Evolutionary conservation across 805 yeast genomes (phyloP).

Genomic region (Monosporozyma unispora): DNA sequence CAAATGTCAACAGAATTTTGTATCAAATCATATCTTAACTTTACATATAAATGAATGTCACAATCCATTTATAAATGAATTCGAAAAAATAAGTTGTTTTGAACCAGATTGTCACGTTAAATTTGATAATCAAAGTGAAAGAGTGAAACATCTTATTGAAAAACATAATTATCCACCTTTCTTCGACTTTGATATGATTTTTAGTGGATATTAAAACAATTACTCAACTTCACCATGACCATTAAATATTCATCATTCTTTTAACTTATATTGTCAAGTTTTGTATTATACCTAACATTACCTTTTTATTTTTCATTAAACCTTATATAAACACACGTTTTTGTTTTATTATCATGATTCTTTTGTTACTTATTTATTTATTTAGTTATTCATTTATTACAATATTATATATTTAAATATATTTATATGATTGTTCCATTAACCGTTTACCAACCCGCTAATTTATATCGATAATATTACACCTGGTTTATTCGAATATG

Average conservation of each 20-base stretch:
- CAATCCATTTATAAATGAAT: slow-evolving; percentile 37
- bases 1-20: slow-evolving; percentile 35
- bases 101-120: slow-evolving; percentile 33
- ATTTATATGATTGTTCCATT: neutral
- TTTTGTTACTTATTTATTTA: too few relatives aligned
- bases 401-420: neutral
- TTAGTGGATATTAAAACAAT: slow-evolving; percentile 13
- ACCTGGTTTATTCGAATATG: slow-evolving; percentile 29
- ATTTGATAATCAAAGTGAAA: slow-evolving; percentile 33
- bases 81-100: slow-evolving; percentile 34
- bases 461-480: slow-evolving; percentile 14
- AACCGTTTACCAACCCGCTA: too few relatives aligned
- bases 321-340: too few relatives aligned
- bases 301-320: too few relatives aligned
- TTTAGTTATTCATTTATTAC: neutral
- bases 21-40: slow-evolving; percentile 34
- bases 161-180: slow-evolving; percentile 32
- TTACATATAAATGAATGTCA: slow-evolving; percentile 47
- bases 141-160: slow-evolving; percentile 42
- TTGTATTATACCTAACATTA: too few relatives aligned
- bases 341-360: too few relatives aligned
- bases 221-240: too few relatives aligned
- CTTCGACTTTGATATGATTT: slow-evolving; percentile 11
- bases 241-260: too few relatives aligned
- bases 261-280: neutral